Evolutionary conservation across 73 alveolate genomes (phyloP).

Genomic region (Effrenium voratum): DNA sequence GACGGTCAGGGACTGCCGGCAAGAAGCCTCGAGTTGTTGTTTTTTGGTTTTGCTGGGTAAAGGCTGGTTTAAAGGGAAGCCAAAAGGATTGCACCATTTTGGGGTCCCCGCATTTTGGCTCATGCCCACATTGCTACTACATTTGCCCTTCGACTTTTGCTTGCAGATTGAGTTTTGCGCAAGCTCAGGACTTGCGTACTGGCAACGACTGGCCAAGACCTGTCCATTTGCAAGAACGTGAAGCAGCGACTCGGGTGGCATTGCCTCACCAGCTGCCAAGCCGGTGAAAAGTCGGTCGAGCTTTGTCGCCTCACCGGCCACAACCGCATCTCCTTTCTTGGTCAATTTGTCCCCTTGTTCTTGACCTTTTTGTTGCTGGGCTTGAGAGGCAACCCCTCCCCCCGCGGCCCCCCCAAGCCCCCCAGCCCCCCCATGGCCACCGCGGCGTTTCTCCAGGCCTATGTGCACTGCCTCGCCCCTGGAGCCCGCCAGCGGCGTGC

Average conservation of each 20-base stretch:
- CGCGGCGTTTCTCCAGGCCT: conserved; percentile 33
- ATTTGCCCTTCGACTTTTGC: no score
- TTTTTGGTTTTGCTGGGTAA: no score
- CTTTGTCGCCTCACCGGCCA: no score
- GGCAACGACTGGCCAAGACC: conserved; percentile 41
- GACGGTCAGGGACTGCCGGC: no score
- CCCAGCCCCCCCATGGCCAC: background rate
- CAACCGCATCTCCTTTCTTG: no score
- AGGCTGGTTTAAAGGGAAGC: no score
- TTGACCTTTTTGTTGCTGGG: no score
- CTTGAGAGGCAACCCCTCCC: no score
- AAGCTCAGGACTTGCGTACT: conserved; percentile 43
- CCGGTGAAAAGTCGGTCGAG: background rate
- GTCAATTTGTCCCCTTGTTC: no score
- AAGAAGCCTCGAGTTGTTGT: no score
- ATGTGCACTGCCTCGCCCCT: conserved; percentile 47
- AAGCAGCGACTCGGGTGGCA: conserved; percentile 41
- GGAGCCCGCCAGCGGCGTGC: conserved; percentile 73
- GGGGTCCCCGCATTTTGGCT: background rate
- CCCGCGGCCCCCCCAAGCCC: background rate
- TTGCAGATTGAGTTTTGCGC: no score
- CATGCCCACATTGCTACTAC: background rate
- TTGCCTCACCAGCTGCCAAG: background rate
- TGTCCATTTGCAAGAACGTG: conserved; percentile 58
- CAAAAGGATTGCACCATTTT: background rate